These are phyloP conservation scores for Phytophthora chlamydospora DNA, from an alignment of 352 stramenopile species.

Conservation along the genomic window DNA sequence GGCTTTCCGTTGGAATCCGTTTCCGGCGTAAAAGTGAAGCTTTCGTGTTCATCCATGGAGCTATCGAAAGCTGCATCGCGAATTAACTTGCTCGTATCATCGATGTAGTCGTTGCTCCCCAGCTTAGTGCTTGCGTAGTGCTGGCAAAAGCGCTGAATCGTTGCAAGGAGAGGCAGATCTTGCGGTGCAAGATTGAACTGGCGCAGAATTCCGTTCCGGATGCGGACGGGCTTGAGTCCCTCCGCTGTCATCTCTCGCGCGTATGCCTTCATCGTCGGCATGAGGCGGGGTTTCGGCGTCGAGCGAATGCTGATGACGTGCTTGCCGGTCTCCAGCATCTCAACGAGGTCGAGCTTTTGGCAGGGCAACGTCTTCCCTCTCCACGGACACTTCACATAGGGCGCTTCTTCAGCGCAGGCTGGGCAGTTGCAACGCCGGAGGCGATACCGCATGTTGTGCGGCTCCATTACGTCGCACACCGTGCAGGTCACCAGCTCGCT, in stretches of 20 bases:
- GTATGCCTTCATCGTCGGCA: not conserved
- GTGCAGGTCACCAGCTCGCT: not conserved
- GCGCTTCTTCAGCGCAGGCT: not conserved
- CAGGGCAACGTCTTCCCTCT: constrained; percentile 1
- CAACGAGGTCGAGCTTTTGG: not conserved
- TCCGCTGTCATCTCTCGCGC: constrained; percentile 1
- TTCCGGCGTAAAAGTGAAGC: constrained; percentile 9
- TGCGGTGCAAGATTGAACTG: constrained; percentile 1
- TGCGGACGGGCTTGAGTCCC: constrained; percentile 4
- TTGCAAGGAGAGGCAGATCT: not conserved
- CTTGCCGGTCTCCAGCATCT: not conserved
- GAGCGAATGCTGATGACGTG: constrained; percentile 1
- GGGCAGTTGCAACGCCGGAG: not conserved
- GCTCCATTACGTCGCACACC: no score
- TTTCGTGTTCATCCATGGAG: not conserved
- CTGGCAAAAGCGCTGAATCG: constrained; percentile 9
- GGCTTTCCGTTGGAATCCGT: not conserved
- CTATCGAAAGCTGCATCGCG: not conserved
- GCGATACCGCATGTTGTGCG: constrained; percentile 10
- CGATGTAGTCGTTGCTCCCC: constrained; percentile 3
- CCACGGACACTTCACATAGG: constrained; percentile 7
- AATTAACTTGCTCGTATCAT: constrained; percentile 2
- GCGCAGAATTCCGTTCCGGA: not conserved
- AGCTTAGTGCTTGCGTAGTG: constrained; percentile 6
- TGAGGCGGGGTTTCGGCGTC: not conserved